Percentiles rank a stretch among this genome's conserved stretches.
Evolutionary conservation across 1,284 basidiomycete species (phyloP).

Genomic region (Wolfiporia cocos): DNA sequence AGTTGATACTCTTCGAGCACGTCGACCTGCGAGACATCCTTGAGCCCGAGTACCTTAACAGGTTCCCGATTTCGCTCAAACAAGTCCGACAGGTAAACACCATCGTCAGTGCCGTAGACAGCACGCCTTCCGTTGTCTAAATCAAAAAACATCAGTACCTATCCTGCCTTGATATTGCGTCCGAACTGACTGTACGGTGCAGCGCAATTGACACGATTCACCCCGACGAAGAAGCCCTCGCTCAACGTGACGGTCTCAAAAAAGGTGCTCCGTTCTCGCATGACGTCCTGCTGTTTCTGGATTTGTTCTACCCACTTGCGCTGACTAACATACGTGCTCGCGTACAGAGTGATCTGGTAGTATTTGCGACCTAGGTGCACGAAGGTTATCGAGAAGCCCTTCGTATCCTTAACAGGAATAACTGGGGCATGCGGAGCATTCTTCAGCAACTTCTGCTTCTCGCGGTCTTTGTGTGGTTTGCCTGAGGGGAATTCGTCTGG

Average conservation of each 20-base stretch:
- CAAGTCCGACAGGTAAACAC: constrained; percentile 91
- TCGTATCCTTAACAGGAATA: constrained; percentile 51
- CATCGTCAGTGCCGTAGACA: constrained; percentile 96
- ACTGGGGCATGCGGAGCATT: constrained; percentile 29
- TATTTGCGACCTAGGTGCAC: constrained; percentile 91
- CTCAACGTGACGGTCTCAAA: constrained; percentile 87
- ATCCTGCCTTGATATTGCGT: too few relatives aligned
- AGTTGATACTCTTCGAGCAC: constrained; percentile 96
- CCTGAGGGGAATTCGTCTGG: constrained; percentile 55
- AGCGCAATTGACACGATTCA: constrained; percentile 88
- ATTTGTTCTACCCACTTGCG: constrained; percentile 96
- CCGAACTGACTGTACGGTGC: constrained; percentile 89
- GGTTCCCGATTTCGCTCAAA: constrained; percentile 77
- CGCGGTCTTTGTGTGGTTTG: constrained; percentile 16
- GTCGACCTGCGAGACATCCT: constrained; percentile 93
- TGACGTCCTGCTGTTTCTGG: constrained; percentile 80
- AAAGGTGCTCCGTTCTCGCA: constrained; percentile 81
- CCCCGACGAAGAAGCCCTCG: constrained; percentile 83
- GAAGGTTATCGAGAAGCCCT: constrained; percentile 92
- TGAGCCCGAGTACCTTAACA: constrained; percentile 83
- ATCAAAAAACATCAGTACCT: too few relatives aligned
- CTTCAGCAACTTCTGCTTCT: constrained; percentile 24
- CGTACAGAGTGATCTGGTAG: constrained; percentile 93
- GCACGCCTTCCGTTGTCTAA: constrained; percentile 81
- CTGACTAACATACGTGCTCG: constrained; percentile 79